Base-by-base conservation (phyloP, 345 rosid species). In the Linum tenue region DNA sequence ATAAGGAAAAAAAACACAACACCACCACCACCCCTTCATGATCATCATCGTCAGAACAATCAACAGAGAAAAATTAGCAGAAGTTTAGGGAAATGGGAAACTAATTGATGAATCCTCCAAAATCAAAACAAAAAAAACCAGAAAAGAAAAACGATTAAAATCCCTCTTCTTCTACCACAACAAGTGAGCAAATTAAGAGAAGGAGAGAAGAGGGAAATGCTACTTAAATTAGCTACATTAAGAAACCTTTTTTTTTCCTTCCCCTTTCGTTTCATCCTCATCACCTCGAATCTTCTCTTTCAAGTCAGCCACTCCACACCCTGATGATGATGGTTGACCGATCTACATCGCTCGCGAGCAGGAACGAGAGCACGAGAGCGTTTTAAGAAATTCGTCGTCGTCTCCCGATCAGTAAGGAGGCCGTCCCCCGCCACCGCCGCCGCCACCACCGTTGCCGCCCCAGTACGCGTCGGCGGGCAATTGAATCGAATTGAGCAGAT, bases 401-500 rank as follows among this genome's bases (percentile, higher is more conserved):
- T n/a, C 31, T 1, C 31, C 31, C 31, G 31, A 22, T 72, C 69
- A 81, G 72, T 72, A 90, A 11, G 96, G 88, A 76, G 92, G 87
- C 37, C 95, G 85, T 44, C 83, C 96, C 22, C 85, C 80, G 3
- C 92, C n/a, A n/a, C n/a, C 53, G 51, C 51, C 51, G 53, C 53
- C 53, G 53, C 53, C 11, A 3, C 53, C 14, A 15, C 11, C 11
- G 7, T 9, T 9, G 53, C 53, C 53, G 53, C 53, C 53, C 99
- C 99, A 94, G 51, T 83, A 92, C 6, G 79, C 82, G 62, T 94
- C 97, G 2, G 76, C 72, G 3, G 92, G 99, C 73, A 90, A 65
- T 73, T 90, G 97, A 63, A 89, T 78, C 11, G 99, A 85, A 74
- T 83, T 89, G 67, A 94, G 84, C 37, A 94, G 85, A 77, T 94